phyloP scores from a whole-genome alignment of 2,329 filamentous ascomycete genomes.

The Pseudogymnoascus sp. region DNA sequence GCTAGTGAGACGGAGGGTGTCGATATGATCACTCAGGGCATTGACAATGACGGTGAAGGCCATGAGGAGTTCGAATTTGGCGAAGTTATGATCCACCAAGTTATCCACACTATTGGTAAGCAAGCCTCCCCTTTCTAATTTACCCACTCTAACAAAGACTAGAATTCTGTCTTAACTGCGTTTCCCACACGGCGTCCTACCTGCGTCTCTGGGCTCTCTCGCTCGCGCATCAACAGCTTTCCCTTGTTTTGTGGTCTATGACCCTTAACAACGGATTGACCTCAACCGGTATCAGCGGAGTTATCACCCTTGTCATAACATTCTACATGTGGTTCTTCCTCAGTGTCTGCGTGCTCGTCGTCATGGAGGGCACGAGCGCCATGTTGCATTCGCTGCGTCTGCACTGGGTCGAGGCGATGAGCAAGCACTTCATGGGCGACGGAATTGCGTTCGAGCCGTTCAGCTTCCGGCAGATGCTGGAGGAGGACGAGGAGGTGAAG shows the following conservation, averaged over 20 bases:
- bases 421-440: slow-evolving; percentile 90
- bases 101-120: slow-evolving; percentile 96
- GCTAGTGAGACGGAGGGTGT: slow-evolving; percentile 74
- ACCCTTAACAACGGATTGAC: slow-evolving; percentile 73
- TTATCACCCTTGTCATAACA: slow-evolving; percentile 71
- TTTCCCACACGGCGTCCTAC: slow-evolving; percentile 97
- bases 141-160: slow-evolving; percentile 26
- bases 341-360: slow-evolving; percentile 70
- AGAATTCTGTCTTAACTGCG: slow-evolving; percentile 99
- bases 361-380: slow-evolving; percentile 93
- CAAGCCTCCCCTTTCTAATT: slow-evolving; percentile 15
- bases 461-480: slow-evolving; percentile 74
- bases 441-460: slow-evolving; percentile 84
- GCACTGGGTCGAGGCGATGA: slow-evolving; percentile 97
- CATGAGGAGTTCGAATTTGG: slow-evolving; percentile 97
- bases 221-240: slow-evolving; percentile 94
- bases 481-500: slow-evolving; percentile 65
- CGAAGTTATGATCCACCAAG: slow-evolving; percentile 97
- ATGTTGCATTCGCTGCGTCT: slow-evolving; percentile 90
- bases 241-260: slow-evolving; percentile 94
- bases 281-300: slow-evolving; percentile 58
- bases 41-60: slow-evolving; percentile 64
- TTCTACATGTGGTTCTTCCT: slow-evolving; percentile 91
- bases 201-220: slow-evolving; percentile 97
- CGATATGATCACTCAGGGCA: slow-evolving; percentile 82